Evolutionary conservation across 2,329 filamentous ascomycete species (phyloP).

Genomic region (Lachnellula subtilissima): DNA sequence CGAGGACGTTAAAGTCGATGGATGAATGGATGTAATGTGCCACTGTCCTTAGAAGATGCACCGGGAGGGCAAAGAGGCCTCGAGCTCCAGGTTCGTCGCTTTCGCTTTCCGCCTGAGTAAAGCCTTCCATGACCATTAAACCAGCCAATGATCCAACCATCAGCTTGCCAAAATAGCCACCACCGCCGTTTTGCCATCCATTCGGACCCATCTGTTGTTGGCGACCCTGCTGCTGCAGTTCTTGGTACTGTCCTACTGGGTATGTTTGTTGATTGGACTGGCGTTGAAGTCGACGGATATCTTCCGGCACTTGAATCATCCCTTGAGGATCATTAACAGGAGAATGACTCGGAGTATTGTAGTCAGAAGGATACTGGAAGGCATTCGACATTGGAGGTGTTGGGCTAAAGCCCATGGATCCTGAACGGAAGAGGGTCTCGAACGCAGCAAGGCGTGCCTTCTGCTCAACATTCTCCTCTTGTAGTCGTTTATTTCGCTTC

Average conservation of each 20-base stretch:
- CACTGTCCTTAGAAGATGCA: conserved; percentile 49
- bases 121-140: conserved; percentile 84
- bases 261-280: conserved; percentile 31
- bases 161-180: conserved; percentile 66
- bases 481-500: conserved; percentile 76
- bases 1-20: conserved; percentile 45
- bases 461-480: conserved; percentile 75
- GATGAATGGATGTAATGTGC: conserved; percentile 40
- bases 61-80: conserved; percentile 61
- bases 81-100: conserved; percentile 60
- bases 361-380: conserved; percentile 29
- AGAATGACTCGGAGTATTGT: conserved; percentile 26
- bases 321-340: conserved; percentile 42
- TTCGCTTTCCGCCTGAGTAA: conserved; percentile 58
- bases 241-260: conserved; percentile 35
- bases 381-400: conserved; percentile 43
- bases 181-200: conserved; percentile 51
- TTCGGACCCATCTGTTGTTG: conserved; percentile 51
- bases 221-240: conserved; percentile 39
- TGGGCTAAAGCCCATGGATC: conserved; percentile 58
- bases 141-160: conserved; percentile 92
- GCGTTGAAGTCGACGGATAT: conserved; percentile 44
- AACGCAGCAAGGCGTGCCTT: conserved; percentile 72
- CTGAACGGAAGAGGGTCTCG: conserved; percentile 73
- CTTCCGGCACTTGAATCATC: conserved; percentile 62